Base-by-base conservation (phyloP, 371 early-diverging fungal genomes). In the Haplosporangium sp. region DNA sequence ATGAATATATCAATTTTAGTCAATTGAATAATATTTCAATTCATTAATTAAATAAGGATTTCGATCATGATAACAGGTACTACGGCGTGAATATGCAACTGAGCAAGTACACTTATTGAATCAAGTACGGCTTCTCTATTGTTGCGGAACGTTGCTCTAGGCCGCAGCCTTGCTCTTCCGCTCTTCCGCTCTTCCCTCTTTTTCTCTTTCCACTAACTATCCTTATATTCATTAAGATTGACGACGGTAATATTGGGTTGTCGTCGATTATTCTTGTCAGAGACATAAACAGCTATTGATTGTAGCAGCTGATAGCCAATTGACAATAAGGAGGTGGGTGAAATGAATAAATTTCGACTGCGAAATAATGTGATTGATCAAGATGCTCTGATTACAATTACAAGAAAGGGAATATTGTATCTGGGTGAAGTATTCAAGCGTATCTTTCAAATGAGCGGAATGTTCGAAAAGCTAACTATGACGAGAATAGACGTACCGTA, bases 401-500 rank as follows among this genome's bases (percentile, higher is more conserved):
- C 45, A 13, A 45, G 52, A 52, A 52, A 10, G 19, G 52, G 52
- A 52, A 52, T 55, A 27, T 11, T 55, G 34, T 34, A 10, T 55
- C 55, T 55, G 55, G 55, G 11, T 55, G 55, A 55, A 27, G 35
- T 55, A 55, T 55, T 55, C 55, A 55, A 55, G 55, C 55, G 55
- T 55, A 9, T 13, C 45, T 45, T 10, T 34, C 34, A 34, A 27
- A 34, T 15, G 55, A 55, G 55, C 13, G 35, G 34, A 35, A 34
- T 8, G 11, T 34, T 8, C 9, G 53, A 20, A 53, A 20, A 4
- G 27, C 4, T 53, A 27, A 20, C 20, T 34, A 55, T 55, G 55
- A 55, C 34, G 55, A 55, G 55, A 4, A 55, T 20, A 34, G 55
- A 34, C 55, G 55, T 55, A 20, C 55, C 20, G 7, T 7, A 52